phyloP scores from a whole-genome alignment of 2,329 filamentous ascomycete genomes.

The Drechmeria coniospora region DNA sequence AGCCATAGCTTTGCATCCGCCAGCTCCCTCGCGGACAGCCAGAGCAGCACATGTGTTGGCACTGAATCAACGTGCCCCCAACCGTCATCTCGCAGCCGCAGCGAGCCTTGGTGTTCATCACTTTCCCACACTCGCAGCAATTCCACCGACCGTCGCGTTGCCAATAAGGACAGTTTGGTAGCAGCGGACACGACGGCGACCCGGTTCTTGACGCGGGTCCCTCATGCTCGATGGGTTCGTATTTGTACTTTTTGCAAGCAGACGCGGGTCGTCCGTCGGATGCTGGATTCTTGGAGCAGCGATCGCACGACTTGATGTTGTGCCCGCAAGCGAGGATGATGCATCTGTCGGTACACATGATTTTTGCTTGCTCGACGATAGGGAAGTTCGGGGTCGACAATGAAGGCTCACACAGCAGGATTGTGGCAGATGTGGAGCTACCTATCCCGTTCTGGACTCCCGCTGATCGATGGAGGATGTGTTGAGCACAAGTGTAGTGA shows the following conservation, averaged over 20 bases:
- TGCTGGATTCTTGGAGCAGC: constrained; percentile 28
- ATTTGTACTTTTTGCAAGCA: constrained; percentile 27
- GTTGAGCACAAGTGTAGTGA: too few species aligned
- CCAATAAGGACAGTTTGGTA: constrained; percentile 33
- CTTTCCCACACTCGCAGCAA: constrained; percentile 41
- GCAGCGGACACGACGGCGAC: constrained; percentile 25
- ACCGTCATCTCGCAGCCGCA: constrained; percentile 38
- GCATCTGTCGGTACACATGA: constrained; percentile 2
- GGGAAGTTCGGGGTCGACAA: too few species aligned
- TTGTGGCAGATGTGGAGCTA: too few species aligned
- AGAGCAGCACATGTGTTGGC: constrained; percentile 37
- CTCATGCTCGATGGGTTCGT: constrained; percentile 29
- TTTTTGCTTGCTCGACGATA: too few species aligned
- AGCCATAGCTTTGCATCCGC: neutral
- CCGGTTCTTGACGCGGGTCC: constrained; percentile 26
- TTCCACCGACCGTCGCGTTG: constrained; percentile 33
- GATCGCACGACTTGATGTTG: constrained; percentile 26
- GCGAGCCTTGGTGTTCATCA: constrained; percentile 32
- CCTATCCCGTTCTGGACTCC: too few species aligned
- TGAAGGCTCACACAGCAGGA: too few species aligned
- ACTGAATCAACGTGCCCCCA: constrained; percentile 31
- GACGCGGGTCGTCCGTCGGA: constrained; percentile 11
- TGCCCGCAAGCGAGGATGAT: constrained; percentile 25
- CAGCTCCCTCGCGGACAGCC: constrained; percentile 1
- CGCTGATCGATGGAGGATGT: too few species aligned